phyloP scores from a whole-genome alignment of 2,329 filamentous ascomycete genomes.

The Nemania bipapillata region DNA sequence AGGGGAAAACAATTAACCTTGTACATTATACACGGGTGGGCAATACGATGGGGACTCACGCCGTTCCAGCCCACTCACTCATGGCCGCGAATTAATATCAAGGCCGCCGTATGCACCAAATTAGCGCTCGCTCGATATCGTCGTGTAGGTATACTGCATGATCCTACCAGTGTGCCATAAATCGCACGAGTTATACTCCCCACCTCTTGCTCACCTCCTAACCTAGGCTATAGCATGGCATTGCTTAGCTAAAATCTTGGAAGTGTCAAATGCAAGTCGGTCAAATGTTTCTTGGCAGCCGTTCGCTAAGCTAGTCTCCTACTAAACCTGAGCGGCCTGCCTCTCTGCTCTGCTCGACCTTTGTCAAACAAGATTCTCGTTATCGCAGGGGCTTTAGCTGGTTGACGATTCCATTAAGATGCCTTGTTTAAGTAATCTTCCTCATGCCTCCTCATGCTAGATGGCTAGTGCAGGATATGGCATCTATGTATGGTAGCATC shows the following conservation, averaged over 20 bases:
- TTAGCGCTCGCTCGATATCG: constrained; percentile 43
- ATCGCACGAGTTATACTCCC: constrained; percentile 31
- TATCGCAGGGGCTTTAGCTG: not conserved
- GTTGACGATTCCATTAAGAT: not conserved
- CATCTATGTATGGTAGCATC: constrained; percentile 13
- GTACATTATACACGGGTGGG: constrained; percentile 27
- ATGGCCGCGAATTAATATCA: constrained; percentile 49
- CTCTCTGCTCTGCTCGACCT: constrained; percentile 7
- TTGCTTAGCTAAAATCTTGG: constrained; percentile 36
- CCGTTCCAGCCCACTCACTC: constrained; percentile 42
- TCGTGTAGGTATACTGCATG: constrained; percentile 40
- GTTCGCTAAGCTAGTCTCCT: constrained; percentile 11
- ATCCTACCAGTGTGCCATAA: constrained; percentile 43
- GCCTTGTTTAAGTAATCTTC: constrained; percentile 7
- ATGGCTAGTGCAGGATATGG: not conserved
- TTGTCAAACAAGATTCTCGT: constrained; percentile 11
- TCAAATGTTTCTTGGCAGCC: constrained; percentile 27
- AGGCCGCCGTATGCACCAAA: constrained; percentile 43
- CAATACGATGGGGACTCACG: constrained; percentile 40
- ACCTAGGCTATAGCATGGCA: constrained; percentile 24
- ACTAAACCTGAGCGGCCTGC: constrained; percentile 2
- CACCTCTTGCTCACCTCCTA: constrained; percentile 6
- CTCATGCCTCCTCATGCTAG: too few species aligned
- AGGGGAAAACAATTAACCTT: constrained; percentile 11
- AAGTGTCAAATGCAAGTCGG: constrained; percentile 27